These are phyloP conservation scores for Mycena metata DNA, from an alignment of 768 basidiomycete species.

Conservation along the genomic window DNA sequence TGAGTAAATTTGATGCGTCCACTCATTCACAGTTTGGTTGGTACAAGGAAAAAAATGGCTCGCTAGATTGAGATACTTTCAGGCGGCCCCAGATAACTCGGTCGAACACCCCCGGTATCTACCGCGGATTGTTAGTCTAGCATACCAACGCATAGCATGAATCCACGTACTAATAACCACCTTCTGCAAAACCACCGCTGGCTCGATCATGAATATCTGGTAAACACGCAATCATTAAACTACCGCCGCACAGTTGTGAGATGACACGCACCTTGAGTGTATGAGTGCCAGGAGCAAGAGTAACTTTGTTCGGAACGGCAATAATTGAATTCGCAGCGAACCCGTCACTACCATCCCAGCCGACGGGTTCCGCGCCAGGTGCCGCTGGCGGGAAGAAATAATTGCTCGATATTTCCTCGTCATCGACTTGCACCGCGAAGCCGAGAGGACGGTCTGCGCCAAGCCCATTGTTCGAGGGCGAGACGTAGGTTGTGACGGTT, in stretches of 20 bases:
- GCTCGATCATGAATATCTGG: constrained; percentile 69
- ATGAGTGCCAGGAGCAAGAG: constrained; percentile 64
- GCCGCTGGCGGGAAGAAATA: constrained; percentile 62
- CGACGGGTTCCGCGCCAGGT: constrained; percentile 60
- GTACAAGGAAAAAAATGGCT: neutral
- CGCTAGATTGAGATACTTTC: constrained; percentile 57
- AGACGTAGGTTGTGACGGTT: constrained; percentile 61
- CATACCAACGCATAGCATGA: constrained; percentile 4
- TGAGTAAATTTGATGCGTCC: neutral
- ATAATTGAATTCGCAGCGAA: constrained; percentile 70
- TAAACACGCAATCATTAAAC: neutral
- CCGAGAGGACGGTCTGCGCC: constrained; percentile 64
- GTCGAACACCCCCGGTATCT: constrained; percentile 69
- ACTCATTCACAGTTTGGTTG: neutral
- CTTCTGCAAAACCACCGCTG: constrained; percentile 72
- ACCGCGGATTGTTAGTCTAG: neutral
- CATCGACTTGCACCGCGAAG: constrained; percentile 66
- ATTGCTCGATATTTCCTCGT: constrained; percentile 53
- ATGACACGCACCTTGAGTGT: constrained; percentile 63
- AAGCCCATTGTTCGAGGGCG: constrained; percentile 67
- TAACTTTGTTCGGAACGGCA: constrained; percentile 54
- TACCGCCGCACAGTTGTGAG: neutral
- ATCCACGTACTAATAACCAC: constrained; percentile 65
- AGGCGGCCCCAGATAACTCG: constrained; percentile 75
- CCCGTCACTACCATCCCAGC: constrained; percentile 63